Percentiles rank a stretch among this genome's conserved stretches.
phyloP scores from a whole-genome alignment of 2,329 filamentous ascomycete species.

The Scytalidium lignicola region DNA sequence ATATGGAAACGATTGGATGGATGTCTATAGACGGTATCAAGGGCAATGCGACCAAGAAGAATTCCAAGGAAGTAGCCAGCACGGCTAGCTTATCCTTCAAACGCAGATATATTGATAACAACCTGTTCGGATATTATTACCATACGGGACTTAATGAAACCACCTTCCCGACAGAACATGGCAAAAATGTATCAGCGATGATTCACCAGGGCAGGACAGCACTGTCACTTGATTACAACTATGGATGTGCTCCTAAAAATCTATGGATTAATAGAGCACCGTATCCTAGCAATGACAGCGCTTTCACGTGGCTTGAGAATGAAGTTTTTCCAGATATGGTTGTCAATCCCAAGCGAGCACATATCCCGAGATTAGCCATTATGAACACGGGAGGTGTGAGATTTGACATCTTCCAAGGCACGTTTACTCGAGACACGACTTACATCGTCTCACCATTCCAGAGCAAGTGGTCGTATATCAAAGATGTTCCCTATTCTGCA shows the following conservation, averaged over 20 bases:
- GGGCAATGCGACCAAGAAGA: constrained; percentile 22
- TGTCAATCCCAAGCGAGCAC: constrained; percentile 49
- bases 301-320: constrained; percentile 76
- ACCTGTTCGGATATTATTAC: constrained; percentile 75
- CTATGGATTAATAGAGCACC: constrained; percentile 77
- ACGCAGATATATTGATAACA: constrained; percentile 89
- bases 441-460: constrained; percentile 86
- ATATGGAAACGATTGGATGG: constrained; percentile 94
- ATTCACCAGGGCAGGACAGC: constrained; percentile 66
- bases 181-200: constrained; percentile 62
- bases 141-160: constrained; percentile 69
- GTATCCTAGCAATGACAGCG: constrained; percentile 68
- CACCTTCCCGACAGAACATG: constrained; percentile 72
- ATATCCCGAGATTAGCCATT: constrained; percentile 65
- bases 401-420: constrained; percentile 91
- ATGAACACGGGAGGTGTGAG: constrained; percentile 88
- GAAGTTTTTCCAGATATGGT: constrained; percentile 68
- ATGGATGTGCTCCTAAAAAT: constrained; percentile 77
- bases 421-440: constrained; percentile 82
- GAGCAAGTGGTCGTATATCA: constrained; percentile 70
- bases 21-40: constrained; percentile 69
- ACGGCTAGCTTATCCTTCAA: constrained; percentile 53
- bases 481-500: constrained; percentile 72
- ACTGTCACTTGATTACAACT: constrained; percentile 66
- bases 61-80: constrained; percentile 24